Evolutionary conservation across 345 rosid species (phyloP).

Genomic region (Ceriops decandra): DNA sequence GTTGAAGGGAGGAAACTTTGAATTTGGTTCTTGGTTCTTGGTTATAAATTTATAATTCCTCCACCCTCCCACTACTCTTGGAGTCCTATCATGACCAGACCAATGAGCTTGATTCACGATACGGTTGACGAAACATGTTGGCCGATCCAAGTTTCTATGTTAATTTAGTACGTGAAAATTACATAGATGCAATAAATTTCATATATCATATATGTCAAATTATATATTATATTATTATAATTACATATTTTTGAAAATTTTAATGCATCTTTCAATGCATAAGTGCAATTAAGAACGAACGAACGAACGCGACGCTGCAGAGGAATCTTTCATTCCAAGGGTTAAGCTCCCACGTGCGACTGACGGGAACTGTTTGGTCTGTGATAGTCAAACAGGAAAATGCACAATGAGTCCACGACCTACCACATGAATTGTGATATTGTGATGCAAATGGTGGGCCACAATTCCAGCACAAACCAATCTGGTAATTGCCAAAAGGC

Average conservation of each 20-base stretch:
- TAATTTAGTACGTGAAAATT: no score
- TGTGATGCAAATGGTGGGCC: conserved; percentile 33
- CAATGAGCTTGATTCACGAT: conserved; percentile 8
- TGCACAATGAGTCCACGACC: conserved; percentile 14
- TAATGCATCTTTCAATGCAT: no score
- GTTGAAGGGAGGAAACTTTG: no score
- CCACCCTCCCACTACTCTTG: background rate
- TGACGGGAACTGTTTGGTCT: background rate
- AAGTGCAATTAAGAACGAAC: no score
- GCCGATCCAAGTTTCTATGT: no score
- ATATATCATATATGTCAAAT: no score
- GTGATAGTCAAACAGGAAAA: conserved; percentile 5
- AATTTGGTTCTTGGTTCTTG: no score
- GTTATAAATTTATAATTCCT: background rate
- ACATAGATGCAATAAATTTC: no score
- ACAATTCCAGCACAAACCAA: conserved; percentile 29
- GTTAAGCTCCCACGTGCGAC: conserved; percentile 5
- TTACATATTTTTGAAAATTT: no score
- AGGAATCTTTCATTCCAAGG: background rate
- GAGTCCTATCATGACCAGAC: background rate
- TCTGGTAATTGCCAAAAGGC: background rate
- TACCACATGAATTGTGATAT: conserved; percentile 5
- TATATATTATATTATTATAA: no score
- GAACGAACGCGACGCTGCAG: no score
- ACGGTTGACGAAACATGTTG: no score